Evolutionary conservation across 139 green algal species (phyloP).

Genomic region (Ettlia oleoabundans): DNA sequence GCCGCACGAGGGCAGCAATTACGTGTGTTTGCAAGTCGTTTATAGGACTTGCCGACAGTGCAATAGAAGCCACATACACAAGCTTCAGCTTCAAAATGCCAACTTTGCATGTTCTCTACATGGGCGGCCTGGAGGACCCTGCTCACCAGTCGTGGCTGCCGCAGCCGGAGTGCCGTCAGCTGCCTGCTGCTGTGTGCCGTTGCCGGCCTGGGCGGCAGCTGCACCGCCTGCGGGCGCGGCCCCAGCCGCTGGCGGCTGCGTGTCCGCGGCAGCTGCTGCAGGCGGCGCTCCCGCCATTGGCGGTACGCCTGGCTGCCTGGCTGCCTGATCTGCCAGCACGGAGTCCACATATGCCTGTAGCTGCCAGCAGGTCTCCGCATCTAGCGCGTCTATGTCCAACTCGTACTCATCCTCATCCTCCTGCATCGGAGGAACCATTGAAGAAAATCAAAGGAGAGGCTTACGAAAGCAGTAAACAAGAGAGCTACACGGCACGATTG

Average conservation of each 20-base stretch:
- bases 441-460: not conserved
- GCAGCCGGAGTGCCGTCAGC: not conserved
- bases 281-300: conserved; percentile 9
- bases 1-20: too few species aligned
- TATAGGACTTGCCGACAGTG: not conserved
- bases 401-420: conserved; percentile 69
- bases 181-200: not conserved
- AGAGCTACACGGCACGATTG: too few species aligned
- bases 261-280: not conserved
- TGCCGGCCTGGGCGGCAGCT: not conserved
- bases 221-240: not conserved
- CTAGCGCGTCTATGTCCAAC: conserved; percentile 69
- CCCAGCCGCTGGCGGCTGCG: not conserved
- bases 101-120: not conserved
- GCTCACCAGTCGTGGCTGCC: not conserved
- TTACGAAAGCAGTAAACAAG: not conserved
- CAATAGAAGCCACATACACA: not conserved
- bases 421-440: too few species aligned
- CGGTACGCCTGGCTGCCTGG: not conserved
- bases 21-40: not conserved
- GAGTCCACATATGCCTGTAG: conserved; percentile 57
- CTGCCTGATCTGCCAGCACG: conserved; percentile 1
- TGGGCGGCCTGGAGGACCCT: not conserved
- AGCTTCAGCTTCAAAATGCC: too few species aligned
- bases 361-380: conserved; percentile 63